Evolutionary conservation across 495 filamentous ascomycete genomes (phyloP).

Genomic region (Lepraria neglecta): DNA sequence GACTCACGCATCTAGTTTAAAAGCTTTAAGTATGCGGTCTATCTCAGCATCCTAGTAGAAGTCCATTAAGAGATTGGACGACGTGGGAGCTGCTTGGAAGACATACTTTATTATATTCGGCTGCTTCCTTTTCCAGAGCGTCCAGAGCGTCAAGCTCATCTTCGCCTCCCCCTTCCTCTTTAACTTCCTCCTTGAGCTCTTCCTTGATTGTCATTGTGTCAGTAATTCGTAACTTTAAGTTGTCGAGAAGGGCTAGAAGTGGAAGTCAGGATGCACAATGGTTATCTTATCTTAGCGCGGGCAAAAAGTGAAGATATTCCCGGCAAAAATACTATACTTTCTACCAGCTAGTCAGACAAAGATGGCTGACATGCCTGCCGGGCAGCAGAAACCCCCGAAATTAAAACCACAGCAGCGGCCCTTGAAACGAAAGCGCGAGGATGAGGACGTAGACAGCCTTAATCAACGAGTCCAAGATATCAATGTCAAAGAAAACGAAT

Average conservation of each 20-base stretch:
- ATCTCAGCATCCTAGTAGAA: slow-evolving; percentile 80
- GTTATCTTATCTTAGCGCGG: slow-evolving; percentile 27
- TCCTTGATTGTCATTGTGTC: slow-evolving; percentile 23
- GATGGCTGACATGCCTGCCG: slow-evolving; percentile 18
- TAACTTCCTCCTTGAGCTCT: slow-evolving; percentile 22
- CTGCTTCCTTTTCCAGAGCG: slow-evolving; percentile 75
- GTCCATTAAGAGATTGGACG: slow-evolving; percentile 12
- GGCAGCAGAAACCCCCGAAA: slow-evolving; percentile 10
- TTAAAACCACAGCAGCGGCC: slow-evolving; percentile 27
- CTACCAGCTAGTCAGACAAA: neutral
- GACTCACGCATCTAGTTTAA: slow-evolving; percentile 79
- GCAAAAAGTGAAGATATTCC: slow-evolving; percentile 14
- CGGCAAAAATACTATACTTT: neutral
- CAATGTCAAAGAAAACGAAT: slow-evolving; percentile 43
- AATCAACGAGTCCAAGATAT: slow-evolving; percentile 45
- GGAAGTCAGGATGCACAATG: neutral
- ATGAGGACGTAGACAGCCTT: slow-evolving; percentile 42
- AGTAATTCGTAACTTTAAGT: neutral
- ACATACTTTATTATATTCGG: slow-evolving; percentile 79
- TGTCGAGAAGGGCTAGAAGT: neutral
- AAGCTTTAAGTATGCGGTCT: slow-evolving; percentile 85
- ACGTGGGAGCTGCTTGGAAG: neutral
- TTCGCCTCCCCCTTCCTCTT: slow-evolving; percentile 29
- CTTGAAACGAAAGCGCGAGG: slow-evolving; percentile 59
- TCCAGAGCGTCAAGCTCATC: slow-evolving; percentile 79